Percentiles rank a stretch among this genome's conserved stretches.
Evolutionary conservation across 208 protist genomes (phyloP).

Genomic region (Leishmania braziliensis): DNA sequence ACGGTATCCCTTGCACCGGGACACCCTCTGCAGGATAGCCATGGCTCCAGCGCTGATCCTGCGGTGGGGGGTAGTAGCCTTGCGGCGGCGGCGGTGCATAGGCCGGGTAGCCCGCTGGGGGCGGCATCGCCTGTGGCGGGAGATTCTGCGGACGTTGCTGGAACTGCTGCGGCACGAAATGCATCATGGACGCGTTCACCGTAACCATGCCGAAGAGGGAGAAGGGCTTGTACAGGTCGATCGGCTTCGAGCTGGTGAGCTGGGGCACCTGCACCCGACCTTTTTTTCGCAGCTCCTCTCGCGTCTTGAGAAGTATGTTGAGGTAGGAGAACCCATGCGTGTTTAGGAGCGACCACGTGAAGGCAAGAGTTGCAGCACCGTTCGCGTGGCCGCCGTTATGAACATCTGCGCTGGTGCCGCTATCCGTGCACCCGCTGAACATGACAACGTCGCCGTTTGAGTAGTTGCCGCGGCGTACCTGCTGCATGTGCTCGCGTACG

Average conservation of each 20-base stretch:
- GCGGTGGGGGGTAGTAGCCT: constrained; percentile 8
- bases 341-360: constrained; percentile 78
- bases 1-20: neutral
- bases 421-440: constrained; percentile 89
- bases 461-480: constrained; percentile 75
- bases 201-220: constrained; percentile 85
- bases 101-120: constrained; percentile 14
- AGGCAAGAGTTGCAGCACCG: constrained; percentile 83
- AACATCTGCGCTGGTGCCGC: constrained; percentile 85
- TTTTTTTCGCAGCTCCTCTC: constrained; percentile 73
- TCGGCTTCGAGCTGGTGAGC: constrained; percentile 89
- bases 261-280: constrained; percentile 87
- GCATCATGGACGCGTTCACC: constrained; percentile 59
- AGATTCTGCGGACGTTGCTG: constrained; percentile 31
- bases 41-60: neutral
- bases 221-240: constrained; percentile 90
- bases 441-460: constrained; percentile 85
- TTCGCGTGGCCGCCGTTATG: constrained; percentile 46
- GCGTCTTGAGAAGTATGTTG: constrained; percentile 81
- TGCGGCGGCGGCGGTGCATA: constrained; percentile 20
- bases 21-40: neutral
- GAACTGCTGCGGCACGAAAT: constrained; percentile 70
- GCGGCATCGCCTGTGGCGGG: constrained; percentile 31
- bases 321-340: constrained; percentile 70
- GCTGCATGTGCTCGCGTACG: constrained; percentile 49